Percentiles rank a stretch among this genome's conserved stretches.
Evolutionary conservation across 2,329 filamentous ascomycete species (phyloP).

Genomic region (Botrytis sinoallii): DNA sequence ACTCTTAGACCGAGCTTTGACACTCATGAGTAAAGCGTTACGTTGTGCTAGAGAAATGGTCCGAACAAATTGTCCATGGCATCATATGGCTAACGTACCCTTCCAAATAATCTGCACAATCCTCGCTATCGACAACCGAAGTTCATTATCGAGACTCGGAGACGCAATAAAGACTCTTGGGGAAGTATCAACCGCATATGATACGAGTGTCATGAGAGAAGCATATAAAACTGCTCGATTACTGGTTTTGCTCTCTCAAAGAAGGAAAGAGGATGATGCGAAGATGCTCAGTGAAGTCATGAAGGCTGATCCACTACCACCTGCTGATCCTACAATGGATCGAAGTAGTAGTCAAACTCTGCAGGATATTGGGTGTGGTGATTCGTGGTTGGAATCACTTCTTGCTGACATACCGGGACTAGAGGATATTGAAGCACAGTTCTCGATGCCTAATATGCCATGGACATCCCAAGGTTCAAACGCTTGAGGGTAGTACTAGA

Average conservation of each 20-base stretch:
- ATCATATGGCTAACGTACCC: conserved; percentile 22
- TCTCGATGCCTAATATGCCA: background rate
- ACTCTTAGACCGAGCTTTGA: background rate
- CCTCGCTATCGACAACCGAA: conserved; percentile 21
- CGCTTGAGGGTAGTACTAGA: background rate
- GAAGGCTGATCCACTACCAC: background rate
- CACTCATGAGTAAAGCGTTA: background rate
- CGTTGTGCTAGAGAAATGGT: conserved; percentile 7
- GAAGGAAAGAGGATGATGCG: conserved; percentile 9
- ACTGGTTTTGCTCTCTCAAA: conserved; percentile 13
- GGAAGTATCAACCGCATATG: conserved; percentile 10
- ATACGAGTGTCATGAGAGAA: conserved; percentile 15
- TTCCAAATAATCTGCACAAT: conserved; percentile 23
- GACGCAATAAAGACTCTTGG: conserved; percentile 21
- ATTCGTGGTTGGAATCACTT: conserved; percentile 12
- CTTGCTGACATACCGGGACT: conserved; percentile 10
- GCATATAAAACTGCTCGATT: conserved; percentile 18
- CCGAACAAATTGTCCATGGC: conserved; percentile 14
- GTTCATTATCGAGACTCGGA: conserved; percentile 10
- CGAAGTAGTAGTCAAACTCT: background rate
- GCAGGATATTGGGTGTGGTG: background rate
- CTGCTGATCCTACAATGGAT: background rate
- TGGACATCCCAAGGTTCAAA: background rate
- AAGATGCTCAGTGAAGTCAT: background rate
- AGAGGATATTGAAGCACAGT: conserved; percentile 7